Conservation (phyloP, 345 rosid genomes). For the Salix arbutifolia region DNA sequence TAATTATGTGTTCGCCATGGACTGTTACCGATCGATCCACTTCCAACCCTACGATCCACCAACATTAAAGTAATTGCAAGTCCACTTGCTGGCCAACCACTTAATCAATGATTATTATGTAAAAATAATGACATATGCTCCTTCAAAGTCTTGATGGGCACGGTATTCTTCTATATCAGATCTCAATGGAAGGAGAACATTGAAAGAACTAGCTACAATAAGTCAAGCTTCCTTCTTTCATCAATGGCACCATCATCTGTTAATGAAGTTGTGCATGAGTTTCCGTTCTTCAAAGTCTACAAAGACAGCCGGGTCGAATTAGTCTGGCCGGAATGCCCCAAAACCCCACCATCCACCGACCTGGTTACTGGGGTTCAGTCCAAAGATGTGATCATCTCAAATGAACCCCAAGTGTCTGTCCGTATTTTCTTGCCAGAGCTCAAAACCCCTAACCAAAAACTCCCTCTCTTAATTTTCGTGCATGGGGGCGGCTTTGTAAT, state of each 20-base stretch:
- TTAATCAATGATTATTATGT: no score
- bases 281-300: constrained; percentile 22
- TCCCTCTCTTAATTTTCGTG: constrained; percentile 36
- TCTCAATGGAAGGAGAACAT: no score
- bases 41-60: no score
- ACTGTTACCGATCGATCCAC: no score
- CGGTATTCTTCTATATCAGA: no score
- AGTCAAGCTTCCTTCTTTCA: background rate
- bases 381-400: constrained; percentile 32
- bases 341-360: constrained; percentile 10
- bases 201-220: background rate
- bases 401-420: constrained; percentile 29
- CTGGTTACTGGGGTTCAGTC: constrained; percentile 20
- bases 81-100: no score
- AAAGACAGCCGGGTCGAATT: constrained; percentile 25
- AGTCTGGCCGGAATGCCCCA: background rate
- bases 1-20: no score
- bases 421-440: constrained; percentile 37
- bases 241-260: background rate
- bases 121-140: no score
- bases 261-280: constrained; percentile 5
- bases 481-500: constrained; percentile 43
- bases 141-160: no score
- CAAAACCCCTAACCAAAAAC: constrained; percentile 13
- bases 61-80: no score